These are phyloP conservation scores for Boletus patriciae DNA, from an alignment of 768 basidiomycete genomes.

Conservation along the genomic window DNA sequence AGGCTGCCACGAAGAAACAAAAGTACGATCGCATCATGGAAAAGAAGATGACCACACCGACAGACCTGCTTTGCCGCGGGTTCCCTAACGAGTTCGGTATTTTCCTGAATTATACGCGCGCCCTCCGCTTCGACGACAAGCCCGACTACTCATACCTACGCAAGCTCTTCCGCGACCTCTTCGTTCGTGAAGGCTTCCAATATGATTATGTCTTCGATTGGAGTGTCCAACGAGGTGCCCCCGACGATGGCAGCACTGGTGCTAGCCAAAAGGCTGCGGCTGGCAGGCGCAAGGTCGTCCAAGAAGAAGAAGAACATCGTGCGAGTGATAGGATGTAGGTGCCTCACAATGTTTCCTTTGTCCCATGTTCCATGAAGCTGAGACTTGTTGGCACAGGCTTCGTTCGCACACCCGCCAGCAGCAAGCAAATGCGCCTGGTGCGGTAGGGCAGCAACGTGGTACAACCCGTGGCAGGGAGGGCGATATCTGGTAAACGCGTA, in stretches of 20 bases:
- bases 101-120: conserved; percentile 98
- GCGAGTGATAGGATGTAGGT: conserved; percentile 81
- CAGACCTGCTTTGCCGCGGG: conserved; percentile 95
- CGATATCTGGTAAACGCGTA: conserved; percentile 45
- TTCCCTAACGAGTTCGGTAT: conserved; percentile 99
- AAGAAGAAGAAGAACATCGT: conserved; percentile 83
- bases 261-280: conserved; percentile 61
- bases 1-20: conserved; percentile 99
- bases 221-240: conserved; percentile 79
- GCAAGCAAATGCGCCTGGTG: conserved; percentile 53
- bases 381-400: conserved; percentile 50
- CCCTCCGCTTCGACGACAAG: conserved; percentile 99
- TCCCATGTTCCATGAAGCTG: conserved; percentile 12
- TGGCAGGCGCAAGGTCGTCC: conserved; percentile 76
- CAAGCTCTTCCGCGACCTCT: conserved; percentile 98
- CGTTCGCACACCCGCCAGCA: conserved; percentile 86
- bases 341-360: conserved; percentile 21
- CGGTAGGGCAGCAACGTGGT: conserved; percentile 46
- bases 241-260: conserved; percentile 62
- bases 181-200: conserved; percentile 96
- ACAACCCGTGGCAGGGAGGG: conserved; percentile 43
- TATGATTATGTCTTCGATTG: conserved; percentile 99
- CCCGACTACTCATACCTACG: conserved; percentile 99
- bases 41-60: conserved; percentile 99
- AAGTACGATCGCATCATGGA: conserved; percentile 99